These are phyloP conservation scores for Leishmania guyanensis DNA, from an alignment of 208 protist genomes.

Conservation along the genomic window DNA sequence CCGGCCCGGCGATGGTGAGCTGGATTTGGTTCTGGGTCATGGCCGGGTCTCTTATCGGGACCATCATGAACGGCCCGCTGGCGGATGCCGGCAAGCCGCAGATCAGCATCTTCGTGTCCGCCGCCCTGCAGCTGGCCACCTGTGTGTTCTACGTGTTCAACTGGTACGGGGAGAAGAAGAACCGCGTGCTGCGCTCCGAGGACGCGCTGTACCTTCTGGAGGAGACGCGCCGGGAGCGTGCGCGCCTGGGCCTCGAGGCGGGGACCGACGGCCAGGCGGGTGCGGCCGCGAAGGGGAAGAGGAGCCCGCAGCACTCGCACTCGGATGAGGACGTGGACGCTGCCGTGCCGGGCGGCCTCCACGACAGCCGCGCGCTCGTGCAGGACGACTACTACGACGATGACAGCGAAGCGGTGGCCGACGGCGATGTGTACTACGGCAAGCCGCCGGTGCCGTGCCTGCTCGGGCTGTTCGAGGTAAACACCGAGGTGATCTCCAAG, in stretches of 20 bases:
- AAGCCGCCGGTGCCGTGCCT: slow-evolving; percentile 20
- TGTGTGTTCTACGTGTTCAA: slow-evolving; percentile 63
- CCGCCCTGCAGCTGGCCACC: slow-evolving; percentile 57
- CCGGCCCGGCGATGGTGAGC: slow-evolving; percentile 55
- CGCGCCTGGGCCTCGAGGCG: slow-evolving; percentile 28
- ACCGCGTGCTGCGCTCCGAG: slow-evolving; percentile 48
- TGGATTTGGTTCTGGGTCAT: slow-evolving; percentile 68
- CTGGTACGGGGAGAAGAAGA: slow-evolving; percentile 63
- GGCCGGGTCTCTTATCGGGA: slow-evolving; percentile 43
- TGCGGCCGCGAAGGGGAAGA: slow-evolving; percentile 1
- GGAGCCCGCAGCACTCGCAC: slow-evolving; percentile 11
- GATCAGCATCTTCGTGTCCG: slow-evolving; percentile 57
- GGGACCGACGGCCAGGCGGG: background rate
- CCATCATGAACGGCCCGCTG: slow-evolving; percentile 53
- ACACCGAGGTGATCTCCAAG: slow-evolving; percentile 48
- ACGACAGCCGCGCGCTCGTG: background rate
- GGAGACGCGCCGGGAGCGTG: slow-evolving; percentile 33
- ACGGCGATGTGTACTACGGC: slow-evolving; percentile 23
- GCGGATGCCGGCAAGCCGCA: slow-evolving; percentile 43
- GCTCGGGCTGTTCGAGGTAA: slow-evolving; percentile 58
- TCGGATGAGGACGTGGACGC: slow-evolving; percentile 7
- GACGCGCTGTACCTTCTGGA: slow-evolving; percentile 39
- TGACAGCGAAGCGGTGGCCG: slow-evolving; percentile 5
- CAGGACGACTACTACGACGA: slow-evolving; percentile 14
- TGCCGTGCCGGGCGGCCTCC: slow-evolving; percentile 8